Evolutionary conservation across 805 yeast genomes (phyloP), one percentile per base, ranked within the genome.

Genomic region (Saccharomycopsis malanga): DNA sequence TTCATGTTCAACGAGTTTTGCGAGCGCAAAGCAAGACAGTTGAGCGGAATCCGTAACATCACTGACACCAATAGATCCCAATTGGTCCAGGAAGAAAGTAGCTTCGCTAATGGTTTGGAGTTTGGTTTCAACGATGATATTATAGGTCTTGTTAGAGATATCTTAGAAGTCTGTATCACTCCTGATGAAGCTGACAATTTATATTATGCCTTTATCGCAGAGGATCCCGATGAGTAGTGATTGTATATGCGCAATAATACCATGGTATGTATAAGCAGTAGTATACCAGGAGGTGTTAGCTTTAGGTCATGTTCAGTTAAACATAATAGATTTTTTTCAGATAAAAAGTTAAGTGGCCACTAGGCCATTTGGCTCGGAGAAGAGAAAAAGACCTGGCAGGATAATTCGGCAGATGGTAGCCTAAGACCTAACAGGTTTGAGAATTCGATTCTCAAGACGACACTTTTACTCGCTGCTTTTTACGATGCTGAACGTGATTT

Each of bases 101-200:
- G 69, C 6, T 63, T 65, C 41, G 68, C 79, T 42, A 79, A 80
- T 57, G 86, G 86, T 1, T 58, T 79, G 12, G 86, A 80, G 57
- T 71, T 78, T 50, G 73, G 77, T 4, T 81, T 79, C 57, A 80
- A 76, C 47, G 74, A 70, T 48, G 79, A 76, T 48, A 76, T 79
- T 2, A 76, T 83, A 34, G 87, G 81, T 52, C 65, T 81, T 57
- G 81, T 94, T 0, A 69, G 87, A 52, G 85, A 81, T 53, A 73
- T 87, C 17, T 65, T 87, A 45, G 87, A 81, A 49, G 70, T 73
- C 23, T 77, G 80, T 50, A 74, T 80, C 9, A 82, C 87, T 3
- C 80, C 81, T 57, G 88, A 83, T 53, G 94, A 85, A 55, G 87
- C 87, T 1, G 95, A 87, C 61, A 76, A 78, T 45, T 65, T 87